phyloP scores from a whole-genome alignment of 2,329 filamentous ascomycete species.

The Orbilia javanica region DNA sequence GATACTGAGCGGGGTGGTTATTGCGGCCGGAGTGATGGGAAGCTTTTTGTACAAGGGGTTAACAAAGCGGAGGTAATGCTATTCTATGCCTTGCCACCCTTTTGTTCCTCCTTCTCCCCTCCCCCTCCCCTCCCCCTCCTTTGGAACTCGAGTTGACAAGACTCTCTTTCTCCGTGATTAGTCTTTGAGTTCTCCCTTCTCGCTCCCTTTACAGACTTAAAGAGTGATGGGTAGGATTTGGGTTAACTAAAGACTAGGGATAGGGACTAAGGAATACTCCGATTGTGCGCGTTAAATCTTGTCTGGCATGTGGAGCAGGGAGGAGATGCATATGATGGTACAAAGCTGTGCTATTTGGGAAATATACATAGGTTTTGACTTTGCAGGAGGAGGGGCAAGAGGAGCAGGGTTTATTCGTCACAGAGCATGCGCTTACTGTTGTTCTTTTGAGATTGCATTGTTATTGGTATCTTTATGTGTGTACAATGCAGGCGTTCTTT shows the following conservation, averaged over 20 bases:
- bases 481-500: constrained; percentile 50
- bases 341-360: neutral
- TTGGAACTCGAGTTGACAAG: constrained; percentile 27
- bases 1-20: constrained; percentile 91
- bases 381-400: neutral
- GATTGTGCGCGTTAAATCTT: constrained; percentile 24
- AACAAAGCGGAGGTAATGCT: constrained; percentile 69
- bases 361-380: neutral
- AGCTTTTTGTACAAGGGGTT: constrained; percentile 84
- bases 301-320: constrained; percentile 1
- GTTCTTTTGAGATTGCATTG: constrained; percentile 24
- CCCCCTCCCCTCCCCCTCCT: neutral
- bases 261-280: constrained; percentile 40
- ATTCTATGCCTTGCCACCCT: constrained; percentile 22
- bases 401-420: constrained; percentile 7
- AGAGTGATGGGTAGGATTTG: constrained; percentile 23
- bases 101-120: constrained; percentile 7
- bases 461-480: constrained; percentile 8
- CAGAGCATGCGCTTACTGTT: constrained; percentile 7
- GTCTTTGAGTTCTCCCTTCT: constrained; percentile 46
- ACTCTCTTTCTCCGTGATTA: constrained; percentile 30
- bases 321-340: neutral
- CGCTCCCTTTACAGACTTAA: constrained; percentile 16
- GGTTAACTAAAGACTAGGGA: constrained; percentile 50
- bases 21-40: constrained; percentile 92